Evolutionary conservation across 371 early-diverging fungal genomes (phyloP).

Genomic region (Apophysomyces sp.): DNA sequence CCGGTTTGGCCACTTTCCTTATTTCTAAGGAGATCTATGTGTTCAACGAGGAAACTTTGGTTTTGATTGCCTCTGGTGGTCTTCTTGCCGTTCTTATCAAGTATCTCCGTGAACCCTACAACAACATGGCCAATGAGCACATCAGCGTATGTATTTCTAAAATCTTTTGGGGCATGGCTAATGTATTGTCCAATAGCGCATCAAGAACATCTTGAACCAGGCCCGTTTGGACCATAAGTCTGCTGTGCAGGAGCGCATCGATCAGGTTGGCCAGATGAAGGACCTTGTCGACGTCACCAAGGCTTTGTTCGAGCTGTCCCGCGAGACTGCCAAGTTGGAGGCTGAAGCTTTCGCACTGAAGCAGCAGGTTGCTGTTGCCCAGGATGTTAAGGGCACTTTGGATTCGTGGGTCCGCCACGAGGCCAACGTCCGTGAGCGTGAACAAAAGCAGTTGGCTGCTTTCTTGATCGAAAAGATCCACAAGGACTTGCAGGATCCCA

Average conservation of each 20-base stretch:
- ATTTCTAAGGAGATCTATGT: conserved; percentile 97
- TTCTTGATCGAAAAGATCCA: conserved; percentile 85
- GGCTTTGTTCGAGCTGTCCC: conserved; percentile 89
- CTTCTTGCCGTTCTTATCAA: conserved; percentile 75
- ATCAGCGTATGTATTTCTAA: conserved; percentile 51
- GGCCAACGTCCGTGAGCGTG: conserved; percentile 87
- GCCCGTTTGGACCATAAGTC: conserved; percentile 92
- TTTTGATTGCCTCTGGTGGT: conserved; percentile 72
- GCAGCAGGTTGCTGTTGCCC: conserved; percentile 83
- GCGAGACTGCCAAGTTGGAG: conserved; percentile 90
- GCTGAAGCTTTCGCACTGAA: conserved; percentile 92
- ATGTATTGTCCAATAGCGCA: conserved; percentile 44
- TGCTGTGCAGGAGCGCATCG: conserved; percentile 85
- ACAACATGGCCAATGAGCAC: conserved; percentile 83
- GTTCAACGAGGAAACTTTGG: conserved; percentile 91
- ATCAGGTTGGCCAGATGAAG: conserved; percentile 88
- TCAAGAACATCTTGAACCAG: conserved; percentile 75
- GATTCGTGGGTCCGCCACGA: conserved; percentile 98
- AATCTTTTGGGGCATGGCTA: background rate
- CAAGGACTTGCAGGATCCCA: conserved; percentile 79
- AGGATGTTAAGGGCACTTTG: conserved; percentile 85
- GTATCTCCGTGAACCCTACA: conserved; percentile 81
- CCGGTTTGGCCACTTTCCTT: conserved; percentile 85
- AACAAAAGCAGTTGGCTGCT: conserved; percentile 87
- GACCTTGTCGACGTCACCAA: conserved; percentile 93